Evolutionary conservation across 768 basidiomycete species (phyloP).

Genomic region (Favolaschia claudopus): DNA sequence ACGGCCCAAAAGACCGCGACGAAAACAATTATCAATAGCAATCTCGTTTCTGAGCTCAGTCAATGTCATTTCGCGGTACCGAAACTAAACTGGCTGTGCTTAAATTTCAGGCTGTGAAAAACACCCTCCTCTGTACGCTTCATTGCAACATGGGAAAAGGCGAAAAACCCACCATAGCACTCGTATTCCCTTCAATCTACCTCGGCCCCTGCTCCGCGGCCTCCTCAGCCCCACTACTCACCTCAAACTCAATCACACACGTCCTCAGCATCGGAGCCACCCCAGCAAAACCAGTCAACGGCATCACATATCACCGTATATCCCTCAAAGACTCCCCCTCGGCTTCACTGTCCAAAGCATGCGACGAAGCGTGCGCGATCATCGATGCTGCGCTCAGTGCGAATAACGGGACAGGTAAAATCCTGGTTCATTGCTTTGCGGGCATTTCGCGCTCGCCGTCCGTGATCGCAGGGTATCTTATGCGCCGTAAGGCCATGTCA

Average conservation of each 20-base stretch:
- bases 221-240: slow-evolving; percentile 42
- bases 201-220: slow-evolving; percentile 52
- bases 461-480: slow-evolving; percentile 49
- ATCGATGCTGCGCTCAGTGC: slow-evolving; percentile 37
- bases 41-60: too few species aligned
- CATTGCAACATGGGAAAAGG: too few species aligned
- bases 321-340: slow-evolving; percentile 43
- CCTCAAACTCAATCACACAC: slow-evolving; percentile 43
- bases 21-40: too few species aligned
- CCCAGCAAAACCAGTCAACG: slow-evolving; percentile 37
- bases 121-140: too few species aligned
- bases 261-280: slow-evolving; percentile 50
- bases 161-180: too few species aligned
- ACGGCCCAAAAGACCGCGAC: too few species aligned
- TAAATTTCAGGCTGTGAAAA: too few species aligned
- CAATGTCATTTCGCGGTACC: too few species aligned
- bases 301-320: slow-evolving; percentile 47
- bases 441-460: slow-evolving; percentile 56
- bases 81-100: too few species aligned
- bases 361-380: slow-evolving; percentile 36
- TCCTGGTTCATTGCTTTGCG: slow-evolving; percentile 54
- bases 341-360: slow-evolving; percentile 36
- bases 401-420: slow-evolving; percentile 36
- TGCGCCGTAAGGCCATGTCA: slow-evolving; percentile 44
- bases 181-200: too few species aligned